These are phyloP conservation scores for Monosporozyma aquatica DNA, from an alignment of 805 yeast species.

Conservation along the genomic window DNA sequence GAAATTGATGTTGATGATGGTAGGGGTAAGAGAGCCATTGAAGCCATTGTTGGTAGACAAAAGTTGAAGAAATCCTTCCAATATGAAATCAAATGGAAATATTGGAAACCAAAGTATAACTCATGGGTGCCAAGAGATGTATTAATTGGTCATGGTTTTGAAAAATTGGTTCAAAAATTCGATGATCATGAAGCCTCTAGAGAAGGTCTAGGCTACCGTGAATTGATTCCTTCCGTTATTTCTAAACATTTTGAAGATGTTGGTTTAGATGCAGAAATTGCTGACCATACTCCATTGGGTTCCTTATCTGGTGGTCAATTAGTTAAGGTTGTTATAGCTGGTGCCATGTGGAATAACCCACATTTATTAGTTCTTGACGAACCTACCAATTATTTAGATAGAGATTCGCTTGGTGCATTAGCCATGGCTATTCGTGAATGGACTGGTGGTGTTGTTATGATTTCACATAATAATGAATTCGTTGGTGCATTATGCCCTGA, in stretches of 20 bases:
- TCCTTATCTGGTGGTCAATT: conserved; percentile 96
- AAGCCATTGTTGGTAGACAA: conserved; percentile 95
- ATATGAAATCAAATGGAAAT: conserved; percentile 91
- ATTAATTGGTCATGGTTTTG: conserved; percentile 75
- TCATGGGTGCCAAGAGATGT: conserved; percentile 86
- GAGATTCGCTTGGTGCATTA: conserved; percentile 95
- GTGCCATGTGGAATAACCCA: conserved; percentile 99
- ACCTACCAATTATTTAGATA: conserved; percentile 96
- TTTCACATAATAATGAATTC: conserved; percentile 93
- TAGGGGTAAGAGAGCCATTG: conserved; percentile 77
- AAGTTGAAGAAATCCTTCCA: conserved; percentile 94
- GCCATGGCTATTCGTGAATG: conserved; percentile 97
- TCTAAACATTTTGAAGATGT: conserved; percentile 96
- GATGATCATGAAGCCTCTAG: conserved; percentile 99
- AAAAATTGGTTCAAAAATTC: conserved; percentile 86
- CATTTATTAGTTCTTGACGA: conserved; percentile 93
- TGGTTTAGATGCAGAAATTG: conserved; percentile 95
- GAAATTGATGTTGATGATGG: conserved; percentile 79
- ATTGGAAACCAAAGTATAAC: conserved; percentile 86
- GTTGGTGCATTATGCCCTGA: conserved; percentile 97
- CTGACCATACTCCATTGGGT: conserved; percentile 96
- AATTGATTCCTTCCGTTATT: conserved; percentile 81
- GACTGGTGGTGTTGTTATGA: conserved; percentile 97
- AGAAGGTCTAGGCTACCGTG: conserved; percentile 98
- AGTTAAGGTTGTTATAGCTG: conserved; percentile 97